Evolutionary conservation across 2,329 filamentous ascomycete genomes (phyloP), one percentile per base, ranked within the genome.

Genomic region (Zasmidium citrigriseum): DNA sequence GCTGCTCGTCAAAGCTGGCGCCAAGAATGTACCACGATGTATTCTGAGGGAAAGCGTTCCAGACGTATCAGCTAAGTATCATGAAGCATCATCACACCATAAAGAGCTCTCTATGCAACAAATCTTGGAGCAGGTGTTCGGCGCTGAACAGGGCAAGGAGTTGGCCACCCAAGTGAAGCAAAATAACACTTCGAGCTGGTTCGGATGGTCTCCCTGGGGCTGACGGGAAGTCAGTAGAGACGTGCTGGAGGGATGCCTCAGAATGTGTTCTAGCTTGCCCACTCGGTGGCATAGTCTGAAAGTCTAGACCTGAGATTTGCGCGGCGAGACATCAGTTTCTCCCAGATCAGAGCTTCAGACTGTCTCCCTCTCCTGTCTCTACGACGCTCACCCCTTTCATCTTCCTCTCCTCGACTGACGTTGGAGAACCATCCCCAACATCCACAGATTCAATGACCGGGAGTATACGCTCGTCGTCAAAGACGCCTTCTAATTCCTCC

Each of bases 401-500:
- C 29, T 38, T 38, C 29, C 10, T 38, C 29, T 38, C n/a, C 29
- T 38, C 29, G 29, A n/a, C 29, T 10, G 29, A 38, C n/a, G 10
- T n/a, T 38, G 10, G 29, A 10, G 10, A 38, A 38, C 29, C 46
- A n/a, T 49, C 46, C 11, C 23, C 20, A 11, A 22, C 11, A 25
- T 23, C 50, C 4, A 44, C 34, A 4, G 20, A 27, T 22, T 45
- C 50, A 44, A 41, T 52, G 5, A 45, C 23, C 2, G 14, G 18
- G 2, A 20, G 11, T 10, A 7, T n/a, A n/a, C 24, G 14, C n/a
- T 58, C 55, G 27, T 59, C 58, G n/a, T 65, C 57, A 69, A 91
- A 91, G 58, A 91, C 84, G 16, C 84, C 83, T 64, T 90, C 87
- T 72, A 91, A 86, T 70, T 92, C 88, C 69, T 92, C 89, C 1